These are phyloP conservation scores for Psilocybe cubensis DNA, from an alignment of 768 basidiomycete species.

Conservation along the genomic window DNA sequence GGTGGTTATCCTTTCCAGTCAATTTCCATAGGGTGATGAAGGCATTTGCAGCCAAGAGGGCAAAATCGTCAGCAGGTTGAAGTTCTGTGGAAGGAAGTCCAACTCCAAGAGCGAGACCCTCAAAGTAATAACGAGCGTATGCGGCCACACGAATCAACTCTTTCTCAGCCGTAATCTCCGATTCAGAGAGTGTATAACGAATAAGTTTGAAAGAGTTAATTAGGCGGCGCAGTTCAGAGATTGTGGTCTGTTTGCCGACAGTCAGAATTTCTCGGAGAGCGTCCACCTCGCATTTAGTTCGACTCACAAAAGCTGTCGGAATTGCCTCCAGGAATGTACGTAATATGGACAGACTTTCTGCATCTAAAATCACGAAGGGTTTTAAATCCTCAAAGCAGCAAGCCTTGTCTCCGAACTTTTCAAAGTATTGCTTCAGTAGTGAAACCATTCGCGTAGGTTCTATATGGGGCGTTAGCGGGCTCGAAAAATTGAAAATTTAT, in stretches of 20 bases:
- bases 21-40: slow-evolving; percentile 67
- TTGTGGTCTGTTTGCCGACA: slow-evolving; percentile 43
- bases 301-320: slow-evolving; percentile 51
- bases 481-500: not conserved
- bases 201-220: slow-evolving; percentile 80
- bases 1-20: slow-evolving; percentile 54
- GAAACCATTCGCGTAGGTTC: slow-evolving; percentile 47
- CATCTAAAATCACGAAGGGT: slow-evolving; percentile 60
- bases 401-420: slow-evolving; percentile 74
- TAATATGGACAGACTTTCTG: slow-evolving; percentile 55
- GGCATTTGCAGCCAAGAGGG: slow-evolving; percentile 71
- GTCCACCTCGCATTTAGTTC: not conserved
- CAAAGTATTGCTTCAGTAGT: slow-evolving; percentile 70
- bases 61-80: slow-evolving; percentile 88
- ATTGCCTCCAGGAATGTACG: slow-evolving; percentile 53
- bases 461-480: slow-evolving; percentile 23
- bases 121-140: slow-evolving; percentile 66
- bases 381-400: slow-evolving; percentile 88
- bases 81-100: slow-evolving; percentile 75
- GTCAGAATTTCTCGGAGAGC: not conserved
- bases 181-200: slow-evolving; percentile 56
- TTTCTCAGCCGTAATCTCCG: slow-evolving; percentile 56
- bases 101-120: slow-evolving; percentile 67
- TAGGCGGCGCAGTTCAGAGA: slow-evolving; percentile 59
- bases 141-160: slow-evolving; percentile 56